These are phyloP conservation scores for Fusarium chuoi DNA, from an alignment of 2,329 filamentous ascomycete species.

Conservation along the genomic window DNA sequence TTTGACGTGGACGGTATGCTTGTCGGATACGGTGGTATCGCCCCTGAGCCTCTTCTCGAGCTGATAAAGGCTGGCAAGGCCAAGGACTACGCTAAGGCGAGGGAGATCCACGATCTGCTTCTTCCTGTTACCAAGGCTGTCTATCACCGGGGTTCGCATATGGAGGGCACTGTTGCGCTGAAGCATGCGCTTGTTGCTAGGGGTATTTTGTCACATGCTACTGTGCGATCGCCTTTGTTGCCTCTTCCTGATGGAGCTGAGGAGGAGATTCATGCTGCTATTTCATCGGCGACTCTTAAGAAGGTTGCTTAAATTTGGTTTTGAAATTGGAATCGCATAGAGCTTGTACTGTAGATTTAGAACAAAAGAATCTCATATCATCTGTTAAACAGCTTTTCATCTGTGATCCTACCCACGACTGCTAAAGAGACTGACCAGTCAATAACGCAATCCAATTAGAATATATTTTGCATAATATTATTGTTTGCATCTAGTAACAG, in stretches of 20 bases:
- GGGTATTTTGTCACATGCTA: constrained; percentile 60
- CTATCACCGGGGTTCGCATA: constrained; percentile 64
- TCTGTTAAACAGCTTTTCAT: background rate
- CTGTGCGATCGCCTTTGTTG: constrained; percentile 57
- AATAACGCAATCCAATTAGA: background rate
- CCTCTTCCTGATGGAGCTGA: constrained; percentile 35
- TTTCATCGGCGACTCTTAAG: constrained; percentile 10
- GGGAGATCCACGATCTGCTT: constrained; percentile 61
- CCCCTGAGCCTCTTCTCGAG: constrained; percentile 60
- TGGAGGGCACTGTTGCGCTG: constrained; percentile 63
- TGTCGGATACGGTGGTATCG: constrained; percentile 65
- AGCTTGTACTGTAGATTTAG: background rate
- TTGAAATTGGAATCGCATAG: background rate
- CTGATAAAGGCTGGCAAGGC: constrained; percentile 62
- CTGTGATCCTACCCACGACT: background rate
- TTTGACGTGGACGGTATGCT: constrained; percentile 65
- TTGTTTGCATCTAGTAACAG: accelerated
- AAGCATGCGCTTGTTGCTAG: constrained; percentile 63
- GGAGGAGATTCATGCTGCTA: constrained; percentile 12
- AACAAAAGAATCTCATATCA: background rate
- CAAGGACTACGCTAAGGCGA: constrained; percentile 58
- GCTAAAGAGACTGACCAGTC: background rate
- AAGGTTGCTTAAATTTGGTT: background rate
- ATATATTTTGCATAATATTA: accelerated
- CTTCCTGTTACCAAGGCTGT: constrained; percentile 64